Base-by-base conservation (phyloP, 768 basidiomycete genomes). In the Galerina marginata region DNA sequence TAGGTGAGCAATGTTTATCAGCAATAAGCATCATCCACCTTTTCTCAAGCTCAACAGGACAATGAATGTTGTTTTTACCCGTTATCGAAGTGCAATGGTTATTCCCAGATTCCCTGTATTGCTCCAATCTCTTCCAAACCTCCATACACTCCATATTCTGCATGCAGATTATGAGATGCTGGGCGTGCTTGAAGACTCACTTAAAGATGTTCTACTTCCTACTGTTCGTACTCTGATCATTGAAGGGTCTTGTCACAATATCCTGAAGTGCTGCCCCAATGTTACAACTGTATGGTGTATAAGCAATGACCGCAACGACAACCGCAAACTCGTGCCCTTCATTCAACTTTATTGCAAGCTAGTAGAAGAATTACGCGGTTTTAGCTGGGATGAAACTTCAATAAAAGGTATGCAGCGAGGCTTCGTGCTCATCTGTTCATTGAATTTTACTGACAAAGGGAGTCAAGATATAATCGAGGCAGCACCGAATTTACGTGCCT, bases 141-240 rank as follows among this genome's bases (percentile, higher is more conserved):
- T 74, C 5, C 71, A 69, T 45, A 74, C 71, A 4, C 54, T 74
- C 12, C 72, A 73, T 49, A 64, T 76, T 40, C 57, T 73, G 14
- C 71, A 74, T 7, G 29, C 29, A 33, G 29, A 33, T 33, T 7
- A 33, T 33, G 29, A 33, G 7, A 33, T 33, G 29, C 29, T 33
- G 29, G 29, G 7, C 7, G 29, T 33, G 7, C 29, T 33, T 33
- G 29, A 33, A 33, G 29, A 33, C 29, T 33, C 29, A 7, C 2
- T 33, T 33, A 4, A 33, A 33, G 29, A 33, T 33, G 29, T 33
- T 33, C 29, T 33, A 33, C 29, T 33, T 33, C 29, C 29, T 33
- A 33, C 29, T 7, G 29, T 33, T 33, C 29, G 29, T 7, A 33
- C 29, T 33, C 29, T 33, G 29, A 33, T 33, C 4, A 33, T 33